These are phyloP conservation scores for Psidium guajava DNA, from an alignment of 345 rosid genomes.

Conservation along the genomic window DNA sequence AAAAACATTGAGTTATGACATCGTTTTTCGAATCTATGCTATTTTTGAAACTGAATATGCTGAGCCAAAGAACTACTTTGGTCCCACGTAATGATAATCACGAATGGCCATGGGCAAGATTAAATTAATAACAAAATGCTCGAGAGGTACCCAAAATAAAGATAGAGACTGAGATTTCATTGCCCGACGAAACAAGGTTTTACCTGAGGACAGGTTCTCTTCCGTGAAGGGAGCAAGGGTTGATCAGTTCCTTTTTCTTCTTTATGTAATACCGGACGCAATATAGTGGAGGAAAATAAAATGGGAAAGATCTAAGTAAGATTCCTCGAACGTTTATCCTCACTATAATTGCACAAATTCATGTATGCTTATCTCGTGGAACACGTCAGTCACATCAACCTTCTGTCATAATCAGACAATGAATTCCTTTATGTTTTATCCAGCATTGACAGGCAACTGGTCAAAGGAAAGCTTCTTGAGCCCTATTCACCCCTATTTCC, in stretches of 20 bases:
- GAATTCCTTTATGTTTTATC: neutral
- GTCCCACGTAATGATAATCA: neutral
- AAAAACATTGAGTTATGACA: neutral
- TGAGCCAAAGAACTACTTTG: neutral
- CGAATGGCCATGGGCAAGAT: neutral
- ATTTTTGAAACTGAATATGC: neutral
- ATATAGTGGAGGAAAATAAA: neutral
- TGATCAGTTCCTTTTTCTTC: neutral
- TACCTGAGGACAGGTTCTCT: neutral
- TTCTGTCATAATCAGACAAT: neutral
- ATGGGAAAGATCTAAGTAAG: neutral
- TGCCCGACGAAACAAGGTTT: neutral
- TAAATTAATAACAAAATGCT: neutral
- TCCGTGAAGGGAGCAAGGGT: neutral
- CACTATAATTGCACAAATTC: neutral
- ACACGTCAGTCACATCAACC: neutral
- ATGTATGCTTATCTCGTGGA: neutral
- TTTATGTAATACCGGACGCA: neutral
- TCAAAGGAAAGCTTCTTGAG: neutral
- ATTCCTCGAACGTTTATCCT: neutral
- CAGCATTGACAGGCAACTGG: neutral
- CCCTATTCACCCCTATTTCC: neutral
- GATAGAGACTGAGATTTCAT: neutral
- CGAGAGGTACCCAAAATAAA: neutral
- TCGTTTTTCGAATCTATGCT: neutral